A percentile compares a stretch with the other conserved stretches of the same genome.
These are phyloP conservation scores for Xerocomellus chrysenteron DNA, from an alignment of 768 basidiomycete genomes.

Conservation along the genomic window DNA sequence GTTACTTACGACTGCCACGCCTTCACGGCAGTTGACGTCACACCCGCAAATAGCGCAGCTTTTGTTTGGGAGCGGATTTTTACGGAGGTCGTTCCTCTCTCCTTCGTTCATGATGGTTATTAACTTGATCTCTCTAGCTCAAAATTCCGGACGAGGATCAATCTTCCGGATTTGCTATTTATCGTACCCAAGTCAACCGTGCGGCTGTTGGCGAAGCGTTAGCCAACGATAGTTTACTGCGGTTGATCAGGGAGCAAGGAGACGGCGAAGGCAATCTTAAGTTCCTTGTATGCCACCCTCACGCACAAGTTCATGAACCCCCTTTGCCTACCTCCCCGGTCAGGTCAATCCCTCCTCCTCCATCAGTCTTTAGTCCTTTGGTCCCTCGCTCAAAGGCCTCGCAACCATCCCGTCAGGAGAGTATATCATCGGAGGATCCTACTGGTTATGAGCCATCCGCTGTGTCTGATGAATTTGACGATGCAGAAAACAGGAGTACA, in stretches of 20 bases:
- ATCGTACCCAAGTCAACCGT: constrained; percentile 83
- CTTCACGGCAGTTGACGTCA: constrained; percentile 70
- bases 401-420: constrained; percentile 63
- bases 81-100: constrained; percentile 54
- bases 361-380: constrained; percentile 49
- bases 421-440: constrained; percentile 63
- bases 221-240: constrained; percentile 65
- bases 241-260: constrained; percentile 67
- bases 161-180: constrained; percentile 65
- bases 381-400: constrained; percentile 46
- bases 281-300: constrained; percentile 73
- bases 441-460: constrained; percentile 69
- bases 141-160: constrained; percentile 85
- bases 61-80: constrained; percentile 81
- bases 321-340: constrained; percentile 39
- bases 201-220: constrained; percentile 75
- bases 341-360: constrained; percentile 49
- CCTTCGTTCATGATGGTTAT: not conserved
- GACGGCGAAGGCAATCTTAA: constrained; percentile 82
- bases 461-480: constrained; percentile 57
- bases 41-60: constrained; percentile 58
- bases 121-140: constrained; percentile 44
- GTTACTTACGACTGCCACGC: constrained; percentile 79
- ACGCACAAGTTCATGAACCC: constrained; percentile 58
- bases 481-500: constrained; percentile 49